These are phyloP conservation scores for Suillus placidus DNA, from an alignment of 768 basidiomycete species.

Conservation along the genomic window DNA sequence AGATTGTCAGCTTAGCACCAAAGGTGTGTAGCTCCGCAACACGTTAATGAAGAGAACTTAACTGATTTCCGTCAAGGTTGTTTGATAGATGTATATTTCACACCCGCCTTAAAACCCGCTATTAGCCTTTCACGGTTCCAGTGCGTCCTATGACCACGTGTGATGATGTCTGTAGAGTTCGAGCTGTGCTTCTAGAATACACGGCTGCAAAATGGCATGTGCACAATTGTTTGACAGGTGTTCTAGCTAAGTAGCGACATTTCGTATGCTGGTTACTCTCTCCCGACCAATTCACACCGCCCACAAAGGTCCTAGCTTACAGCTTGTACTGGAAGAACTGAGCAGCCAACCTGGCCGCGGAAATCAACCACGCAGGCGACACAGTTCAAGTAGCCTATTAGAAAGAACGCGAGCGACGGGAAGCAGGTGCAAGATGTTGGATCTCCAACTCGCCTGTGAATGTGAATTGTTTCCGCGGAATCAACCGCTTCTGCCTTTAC, in stretches of 20 bases:
- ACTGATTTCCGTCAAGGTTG: slow-evolving; percentile 1
- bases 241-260: not conserved
- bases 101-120: not conserved
- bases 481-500: too few relatives aligned
- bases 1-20: slow-evolving; percentile 89
- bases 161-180: not conserved
- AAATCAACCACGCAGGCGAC: not conserved
- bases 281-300: not conserved
- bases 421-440: not conserved
- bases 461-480: not conserved
- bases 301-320: not conserved
- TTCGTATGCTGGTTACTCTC: not conserved
- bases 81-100: slow-evolving; percentile 7
- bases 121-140: not conserved
- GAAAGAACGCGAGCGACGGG: not conserved
- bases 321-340: not conserved
- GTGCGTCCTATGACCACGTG: not conserved
- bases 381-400: not conserved
- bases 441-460: not conserved
- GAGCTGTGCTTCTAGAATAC: not conserved
- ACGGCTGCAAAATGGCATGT: not conserved
- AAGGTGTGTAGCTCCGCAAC: slow-evolving; percentile 54
- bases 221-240: not conserved
- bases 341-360: not conserved
- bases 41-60: not conserved